Evolutionary conservation across 257 asterid species (phyloP).

Genomic region (Solanum stenotomum): DNA sequence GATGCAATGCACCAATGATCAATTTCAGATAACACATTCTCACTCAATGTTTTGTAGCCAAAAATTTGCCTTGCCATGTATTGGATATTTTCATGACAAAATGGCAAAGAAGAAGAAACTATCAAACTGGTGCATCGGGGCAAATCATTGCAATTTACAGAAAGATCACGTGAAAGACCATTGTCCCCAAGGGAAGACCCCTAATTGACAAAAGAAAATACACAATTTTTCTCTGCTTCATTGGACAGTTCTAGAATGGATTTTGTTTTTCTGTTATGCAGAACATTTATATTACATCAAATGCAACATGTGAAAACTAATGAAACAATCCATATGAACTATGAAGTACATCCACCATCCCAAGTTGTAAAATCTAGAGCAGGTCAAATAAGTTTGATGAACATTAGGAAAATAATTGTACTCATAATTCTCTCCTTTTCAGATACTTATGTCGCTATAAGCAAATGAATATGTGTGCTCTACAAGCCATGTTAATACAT

Average conservation of each 20-base stretch:
- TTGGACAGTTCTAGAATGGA: background rate
- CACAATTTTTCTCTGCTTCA: background rate
- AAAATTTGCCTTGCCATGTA: background rate
- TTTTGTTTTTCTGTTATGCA: background rate
- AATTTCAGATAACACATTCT: background rate
- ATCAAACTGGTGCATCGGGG: background rate
- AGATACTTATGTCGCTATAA: background rate
- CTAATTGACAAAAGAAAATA: background rate
- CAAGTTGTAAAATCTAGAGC: background rate
- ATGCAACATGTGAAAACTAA: background rate
- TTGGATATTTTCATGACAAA: background rate
- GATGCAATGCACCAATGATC: background rate
- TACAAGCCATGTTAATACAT: background rate
- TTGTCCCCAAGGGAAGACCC: background rate
- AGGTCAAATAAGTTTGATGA: background rate
- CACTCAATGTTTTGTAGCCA: background rate
- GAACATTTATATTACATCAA: background rate
- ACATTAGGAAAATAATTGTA: background rate
- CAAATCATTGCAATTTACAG: background rate
- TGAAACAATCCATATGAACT: background rate
- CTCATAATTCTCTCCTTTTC: background rate
- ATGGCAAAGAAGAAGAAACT: background rate
- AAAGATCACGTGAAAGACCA: background rate
- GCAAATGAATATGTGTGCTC: background rate
- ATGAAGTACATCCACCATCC: background rate